Evolutionary conservation across 441 rosid species (phyloP), one percentile per base, ranked within the genome.

Genomic region (Arabidopsis lyrata): DNA sequence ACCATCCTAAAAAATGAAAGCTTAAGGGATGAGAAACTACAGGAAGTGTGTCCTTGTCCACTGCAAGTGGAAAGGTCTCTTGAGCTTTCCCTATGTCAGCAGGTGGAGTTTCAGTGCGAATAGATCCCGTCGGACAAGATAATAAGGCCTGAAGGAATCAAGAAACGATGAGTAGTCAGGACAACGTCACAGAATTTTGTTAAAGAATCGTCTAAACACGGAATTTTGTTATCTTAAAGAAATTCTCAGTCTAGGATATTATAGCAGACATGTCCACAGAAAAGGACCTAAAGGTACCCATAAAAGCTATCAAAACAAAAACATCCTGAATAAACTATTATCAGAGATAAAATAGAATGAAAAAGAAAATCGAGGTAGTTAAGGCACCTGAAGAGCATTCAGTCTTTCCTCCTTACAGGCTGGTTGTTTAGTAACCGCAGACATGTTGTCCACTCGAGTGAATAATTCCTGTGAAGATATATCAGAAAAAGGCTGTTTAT

Each of bases 41-140:
- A 68, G 84, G 92, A 42, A 84, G 80, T 52, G 68, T 76, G 62
- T 84, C 81, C 48, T 82, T 76, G 76, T 88, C 87, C 20, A 88
- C 58, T 56, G 87, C 81, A 38, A 78, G 41, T 24, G 90, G 92
- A 53, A 88, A 88, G 55, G 86, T 83, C 50, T 81, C 82, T 67
- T 88, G 90, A 75, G 83, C 90, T 78, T 77, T 72, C 66, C 78
- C 38, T 64, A 86, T 80, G 80, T 86, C 90, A 14, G 83, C 16
- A 78, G 92, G 78, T 35, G 86, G 88, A 69, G 76, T 81, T 77
- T 83, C 85, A 2, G 86, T 83, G 22, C 70, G 88, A 58, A 88
- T 86, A 34, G 90, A 88, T 11, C 85, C 83, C 1, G 92, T 88
- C 0, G 92, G 92, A 60, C 92, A 88, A 24, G 90, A 79, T 66